A percentile compares a stretch with the other conserved stretches of the same genome.
Evolutionary conservation across 2,329 filamentous ascomycete genomes (phyloP).

Genomic region (Alternaria angustiovoidea): DNA sequence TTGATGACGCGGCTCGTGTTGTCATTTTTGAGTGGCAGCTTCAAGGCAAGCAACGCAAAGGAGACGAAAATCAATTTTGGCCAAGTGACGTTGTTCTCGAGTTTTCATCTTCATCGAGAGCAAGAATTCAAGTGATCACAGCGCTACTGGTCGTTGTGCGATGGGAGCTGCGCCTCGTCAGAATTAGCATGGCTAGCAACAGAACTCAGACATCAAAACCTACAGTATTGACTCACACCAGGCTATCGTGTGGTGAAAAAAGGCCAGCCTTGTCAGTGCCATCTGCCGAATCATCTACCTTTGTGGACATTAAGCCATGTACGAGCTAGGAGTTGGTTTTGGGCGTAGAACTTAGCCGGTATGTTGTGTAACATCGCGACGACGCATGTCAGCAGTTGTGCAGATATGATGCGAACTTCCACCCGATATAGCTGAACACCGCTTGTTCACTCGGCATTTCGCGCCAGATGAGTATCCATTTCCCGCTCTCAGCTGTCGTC

Average conservation of each 20-base stretch:
- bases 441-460: neutral
- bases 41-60: neutral
- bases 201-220: neutral
- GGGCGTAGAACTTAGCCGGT: conserved; percentile 3
- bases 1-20: neutral
- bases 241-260: neutral
- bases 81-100: neutral
- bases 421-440: neutral
- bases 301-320: neutral
- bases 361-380: conserved; percentile 15
- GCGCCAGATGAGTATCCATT: neutral
- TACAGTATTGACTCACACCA: neutral
- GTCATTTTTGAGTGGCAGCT: neutral
- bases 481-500: neutral
- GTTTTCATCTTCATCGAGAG: neutral
- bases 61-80: neutral
- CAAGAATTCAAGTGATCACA: neutral
- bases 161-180: neutral
- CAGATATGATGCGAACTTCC: neutral
- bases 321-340: neutral
- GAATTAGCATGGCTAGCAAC: neutral
- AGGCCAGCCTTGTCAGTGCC: neutral
- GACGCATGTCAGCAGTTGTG: conserved; percentile 17
- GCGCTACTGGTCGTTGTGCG: neutral
- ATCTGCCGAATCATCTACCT: neutral